phyloP scores from a whole-genome alignment of 176 grass and related monocot species.

The Rhynchospora breviuscula region DNA sequence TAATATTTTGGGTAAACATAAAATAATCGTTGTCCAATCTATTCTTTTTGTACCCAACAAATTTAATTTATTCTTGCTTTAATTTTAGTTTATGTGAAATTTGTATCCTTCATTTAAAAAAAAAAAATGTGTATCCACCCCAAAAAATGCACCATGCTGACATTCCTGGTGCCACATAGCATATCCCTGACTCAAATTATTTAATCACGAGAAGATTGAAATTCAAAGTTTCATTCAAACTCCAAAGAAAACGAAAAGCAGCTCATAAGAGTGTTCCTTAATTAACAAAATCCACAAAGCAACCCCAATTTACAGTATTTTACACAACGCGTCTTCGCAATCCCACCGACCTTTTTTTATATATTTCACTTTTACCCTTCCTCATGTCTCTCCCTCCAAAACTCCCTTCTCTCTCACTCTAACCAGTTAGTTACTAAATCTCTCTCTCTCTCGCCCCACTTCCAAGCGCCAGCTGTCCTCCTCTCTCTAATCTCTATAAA shows the following conservation, averaged over 20 bases:
- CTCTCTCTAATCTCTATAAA: conserved; percentile 1
- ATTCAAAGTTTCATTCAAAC: not conserved
- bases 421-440: not conserved
- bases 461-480: not conserved
- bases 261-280: not conserved
- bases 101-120: not conserved
- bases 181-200: not conserved
- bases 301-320: not conserved
- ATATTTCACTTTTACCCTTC: not conserved
- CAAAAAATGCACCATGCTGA: not conserved
- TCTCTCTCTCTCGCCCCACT: not conserved
- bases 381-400: not conserved
- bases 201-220: not conserved
- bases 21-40: not conserved
- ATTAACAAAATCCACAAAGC: not conserved
- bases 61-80: not conserved
- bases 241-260: not conserved
- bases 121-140: not conserved
- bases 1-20: not conserved
- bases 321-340: not conserved
- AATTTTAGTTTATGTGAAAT: not conserved
- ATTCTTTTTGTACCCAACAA: not conserved
- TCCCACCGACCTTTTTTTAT: not conserved
- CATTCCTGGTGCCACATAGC: not conserved
- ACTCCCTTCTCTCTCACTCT: not conserved